These are phyloP conservation scores for Saccharomycopsis amapae DNA, from an alignment of 805 yeast species.

Conservation along the genomic window DNA sequence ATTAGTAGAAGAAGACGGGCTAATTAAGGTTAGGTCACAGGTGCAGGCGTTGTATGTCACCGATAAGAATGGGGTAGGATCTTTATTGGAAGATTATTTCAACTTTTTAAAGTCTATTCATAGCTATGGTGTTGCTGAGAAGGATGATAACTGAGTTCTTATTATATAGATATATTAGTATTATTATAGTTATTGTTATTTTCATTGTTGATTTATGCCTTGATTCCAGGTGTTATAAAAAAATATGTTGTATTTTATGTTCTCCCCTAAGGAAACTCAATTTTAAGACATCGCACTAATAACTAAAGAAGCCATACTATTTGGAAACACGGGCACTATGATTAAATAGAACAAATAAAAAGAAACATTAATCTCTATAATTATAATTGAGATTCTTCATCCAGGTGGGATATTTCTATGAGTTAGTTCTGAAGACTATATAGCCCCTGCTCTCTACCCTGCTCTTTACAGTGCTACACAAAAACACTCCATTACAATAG, in stretches of 20 bases:
- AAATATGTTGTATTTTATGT: background rate
- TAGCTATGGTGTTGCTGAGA: constrained; percentile 4
- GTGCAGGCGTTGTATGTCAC: constrained; percentile 57
- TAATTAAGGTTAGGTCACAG: constrained; percentile 67
- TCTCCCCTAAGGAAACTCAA: background rate
- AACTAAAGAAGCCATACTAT: too few relatives aligned
- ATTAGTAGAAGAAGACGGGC: constrained; percentile 69
- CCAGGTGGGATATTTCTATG: too few relatives aligned
- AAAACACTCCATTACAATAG: too few relatives aligned
- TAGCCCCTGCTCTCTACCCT: too few relatives aligned
- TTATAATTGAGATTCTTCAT: too few relatives aligned
- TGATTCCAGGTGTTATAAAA: background rate
- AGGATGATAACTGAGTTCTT: background rate
- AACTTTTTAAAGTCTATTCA: constrained; percentile 30
- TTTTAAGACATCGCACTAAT: too few relatives aligned
- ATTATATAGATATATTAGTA: background rate
- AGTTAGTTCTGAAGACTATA: too few relatives aligned
- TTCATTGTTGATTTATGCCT: background rate
- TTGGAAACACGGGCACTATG: too few relatives aligned
- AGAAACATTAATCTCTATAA: too few relatives aligned
- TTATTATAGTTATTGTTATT: background rate
- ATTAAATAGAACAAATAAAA: too few relatives aligned
- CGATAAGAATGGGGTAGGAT: constrained; percentile 48
- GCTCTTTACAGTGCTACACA: too few relatives aligned
- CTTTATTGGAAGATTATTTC: constrained; percentile 47